These are phyloP conservation scores for Coriolopsis trogii DNA, from an alignment of 1,284 basidiomycete species.

Conservation along the genomic window DNA sequence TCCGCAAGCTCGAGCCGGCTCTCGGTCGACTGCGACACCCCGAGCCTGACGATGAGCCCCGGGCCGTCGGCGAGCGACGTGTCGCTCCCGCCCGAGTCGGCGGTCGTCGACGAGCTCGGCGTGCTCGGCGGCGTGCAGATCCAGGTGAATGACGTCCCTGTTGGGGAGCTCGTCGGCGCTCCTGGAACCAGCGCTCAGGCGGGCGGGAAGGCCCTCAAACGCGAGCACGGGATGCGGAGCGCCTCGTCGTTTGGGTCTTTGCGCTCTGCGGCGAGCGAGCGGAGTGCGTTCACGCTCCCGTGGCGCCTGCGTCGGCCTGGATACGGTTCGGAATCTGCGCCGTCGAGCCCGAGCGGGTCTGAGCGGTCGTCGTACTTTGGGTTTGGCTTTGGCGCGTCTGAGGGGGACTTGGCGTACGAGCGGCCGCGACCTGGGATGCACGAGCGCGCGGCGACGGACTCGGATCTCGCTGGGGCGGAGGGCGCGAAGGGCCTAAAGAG, in stretches of 20 bases:
- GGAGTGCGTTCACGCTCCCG: background rate
- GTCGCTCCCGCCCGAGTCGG: conserved; percentile 8
- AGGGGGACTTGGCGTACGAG: conserved; percentile 2
- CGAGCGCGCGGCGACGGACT: conserved; percentile 9
- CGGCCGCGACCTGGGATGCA: no score
- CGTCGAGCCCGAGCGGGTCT: background rate
- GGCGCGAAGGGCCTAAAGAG: background rate
- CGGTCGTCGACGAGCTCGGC: conserved; percentile 1
- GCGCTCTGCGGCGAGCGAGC: background rate
- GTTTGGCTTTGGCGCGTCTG: conserved; percentile 4
- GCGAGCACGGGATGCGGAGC: background rate
- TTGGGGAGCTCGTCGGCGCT: conserved; percentile 19
- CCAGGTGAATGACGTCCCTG: conserved; percentile 25
- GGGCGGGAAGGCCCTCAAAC: background rate
- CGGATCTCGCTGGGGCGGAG: background rate
- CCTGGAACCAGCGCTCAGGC: background rate
- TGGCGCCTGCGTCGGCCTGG: background rate
- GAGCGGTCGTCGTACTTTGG: conserved; percentile 1
- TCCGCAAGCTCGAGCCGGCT: conserved; percentile 11
- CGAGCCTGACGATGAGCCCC: conserved; percentile 24
- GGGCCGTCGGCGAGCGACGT: conserved; percentile 14
- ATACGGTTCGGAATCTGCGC: background rate
- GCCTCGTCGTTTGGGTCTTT: background rate
- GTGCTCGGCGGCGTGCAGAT: conserved; percentile 13
- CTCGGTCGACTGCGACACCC: conserved; percentile 19